Evolutionary conservation across 2,329 filamentous ascomycete genomes (phyloP).

Genomic region (Cadophora gregata): DNA sequence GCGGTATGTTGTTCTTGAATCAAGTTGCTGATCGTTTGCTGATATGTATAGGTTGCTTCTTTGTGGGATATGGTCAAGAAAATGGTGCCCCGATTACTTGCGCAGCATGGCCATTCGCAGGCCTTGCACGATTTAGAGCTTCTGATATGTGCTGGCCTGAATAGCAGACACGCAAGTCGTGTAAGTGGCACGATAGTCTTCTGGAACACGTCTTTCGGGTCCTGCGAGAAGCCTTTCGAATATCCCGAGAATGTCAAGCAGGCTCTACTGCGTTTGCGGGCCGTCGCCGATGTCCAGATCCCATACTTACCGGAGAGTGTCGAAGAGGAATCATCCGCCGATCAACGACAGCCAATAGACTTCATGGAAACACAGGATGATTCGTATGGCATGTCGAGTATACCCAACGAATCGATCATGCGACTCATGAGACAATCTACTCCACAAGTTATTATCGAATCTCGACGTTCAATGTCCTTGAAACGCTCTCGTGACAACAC

Average conservation of each 20-base stretch:
- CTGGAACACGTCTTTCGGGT: constrained; percentile 76
- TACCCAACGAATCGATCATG: constrained; percentile 19
- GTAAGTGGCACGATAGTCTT: constrained; percentile 60
- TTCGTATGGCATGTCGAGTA: constrained; percentile 12
- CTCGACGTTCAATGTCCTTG: constrained; percentile 11
- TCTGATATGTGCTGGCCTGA: constrained; percentile 61
- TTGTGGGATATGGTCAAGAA: constrained; percentile 58
- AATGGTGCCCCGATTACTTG: constrained; percentile 45
- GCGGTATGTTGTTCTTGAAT: constrained; percentile 49
- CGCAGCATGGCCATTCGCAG: constrained; percentile 44
- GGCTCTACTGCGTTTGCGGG: constrained; percentile 65
- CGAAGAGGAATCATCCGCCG: constrained; percentile 42
- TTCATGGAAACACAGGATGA: constrained; percentile 50
- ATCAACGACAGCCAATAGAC: constrained; percentile 30
- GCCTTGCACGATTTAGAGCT: constrained; percentile 60
- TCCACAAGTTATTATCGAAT: constrained; percentile 36
- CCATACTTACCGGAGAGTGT: constrained; percentile 52
- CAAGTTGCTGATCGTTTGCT: not conserved
- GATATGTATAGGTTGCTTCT: constrained; percentile 2
- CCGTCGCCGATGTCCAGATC: constrained; percentile 57
- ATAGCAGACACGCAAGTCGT: constrained; percentile 60
- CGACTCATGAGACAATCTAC: constrained; percentile 29
- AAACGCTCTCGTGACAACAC: constrained; percentile 39
- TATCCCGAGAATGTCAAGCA: constrained; percentile 70
- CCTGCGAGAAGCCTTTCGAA: constrained; percentile 57